Base-by-base conservation (phyloP, 768 basidiomycete genomes). In the Polyporus arcularius region DNA sequence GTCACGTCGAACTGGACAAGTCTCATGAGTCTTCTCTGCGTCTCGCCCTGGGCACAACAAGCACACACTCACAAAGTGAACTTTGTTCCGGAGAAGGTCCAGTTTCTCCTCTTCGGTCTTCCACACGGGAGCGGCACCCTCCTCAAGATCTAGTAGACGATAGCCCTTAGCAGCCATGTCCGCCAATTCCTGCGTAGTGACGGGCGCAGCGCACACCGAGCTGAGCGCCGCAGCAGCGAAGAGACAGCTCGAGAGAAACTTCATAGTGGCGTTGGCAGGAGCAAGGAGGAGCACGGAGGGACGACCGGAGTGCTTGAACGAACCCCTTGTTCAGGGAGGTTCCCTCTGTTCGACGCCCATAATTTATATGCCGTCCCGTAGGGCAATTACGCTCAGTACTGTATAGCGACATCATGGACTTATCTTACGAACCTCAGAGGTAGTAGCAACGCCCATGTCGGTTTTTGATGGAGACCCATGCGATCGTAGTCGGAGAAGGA, bases 41-140 rank as follows among this genome's bases (percentile, higher is more conserved):
- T 12, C 2, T 12, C 5, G 14, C 3, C 4, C 5, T 26, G n/a
- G 8, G 30, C 21, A 26, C 30, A 16, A n/a, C 9, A 30, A 30
- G 11, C 6, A n/a, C 6, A n/a, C 2, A 53, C 50, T 53, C 26
- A 60, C 58, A 18, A 60, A 60, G 58, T 49, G 58, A 43, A 54
- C 39, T 5, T 51, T 39, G 16, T 45, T 46, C 7, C 58, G 58
- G 16, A 60, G 26, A 21, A 60, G 58, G 30, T 49, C 53, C 10
- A 60, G 53, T 46, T 54, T 60, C 55, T 61, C 56, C 54, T 45
- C 55, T 31, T 61, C 60, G 18, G 60, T 56, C 52, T 57, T 61
- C 60, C 60, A 61, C 3, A 57, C 60, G 1, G 60, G 56, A 18
- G 41, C 49, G 8, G 51, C 50, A 26, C 52, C 60, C 26, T 51